phyloP scores from a whole-genome alignment of 2,329 filamentous ascomycete species.

The Metarhizium robertsii region DNA sequence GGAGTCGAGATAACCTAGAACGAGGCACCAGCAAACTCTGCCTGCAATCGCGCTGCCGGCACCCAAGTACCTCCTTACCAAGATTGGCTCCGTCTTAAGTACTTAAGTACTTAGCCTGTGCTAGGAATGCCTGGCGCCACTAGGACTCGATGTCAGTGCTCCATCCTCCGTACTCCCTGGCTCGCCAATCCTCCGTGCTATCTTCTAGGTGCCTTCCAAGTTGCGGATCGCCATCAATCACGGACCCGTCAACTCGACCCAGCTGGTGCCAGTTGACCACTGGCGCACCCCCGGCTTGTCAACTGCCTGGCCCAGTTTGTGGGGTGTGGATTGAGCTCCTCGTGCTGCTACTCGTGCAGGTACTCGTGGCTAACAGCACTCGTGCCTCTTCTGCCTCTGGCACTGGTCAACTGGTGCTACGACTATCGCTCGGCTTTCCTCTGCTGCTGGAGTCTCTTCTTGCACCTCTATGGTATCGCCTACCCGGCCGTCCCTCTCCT shows the following conservation, averaged over 20 bases:
- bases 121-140: no score
- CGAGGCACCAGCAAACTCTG: no score
- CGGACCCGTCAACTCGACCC: not conserved
- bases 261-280: no score
- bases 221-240: not conserved
- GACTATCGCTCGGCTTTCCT: not conserved
- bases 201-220: not conserved
- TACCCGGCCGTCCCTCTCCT: not conserved
- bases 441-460: not conserved
- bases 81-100: no score
- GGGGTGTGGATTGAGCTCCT: not conserved
- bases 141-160: no score
- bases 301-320: conserved; percentile 2
- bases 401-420: not conserved
- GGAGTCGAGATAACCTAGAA: no score
- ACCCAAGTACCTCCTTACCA: no score
- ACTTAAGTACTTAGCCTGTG: no score
- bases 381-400: not conserved
- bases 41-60: no score
- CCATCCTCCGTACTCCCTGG: not conserved
- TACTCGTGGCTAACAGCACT: not conserved
- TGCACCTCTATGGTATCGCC: not conserved
- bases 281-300: conserved; percentile 1
- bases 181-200: not conserved
- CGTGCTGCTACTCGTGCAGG: not conserved